These are phyloP conservation scores for Pichia sp. DNA, from an alignment of 1,139 yeast species.

Conservation along the genomic window DNA sequence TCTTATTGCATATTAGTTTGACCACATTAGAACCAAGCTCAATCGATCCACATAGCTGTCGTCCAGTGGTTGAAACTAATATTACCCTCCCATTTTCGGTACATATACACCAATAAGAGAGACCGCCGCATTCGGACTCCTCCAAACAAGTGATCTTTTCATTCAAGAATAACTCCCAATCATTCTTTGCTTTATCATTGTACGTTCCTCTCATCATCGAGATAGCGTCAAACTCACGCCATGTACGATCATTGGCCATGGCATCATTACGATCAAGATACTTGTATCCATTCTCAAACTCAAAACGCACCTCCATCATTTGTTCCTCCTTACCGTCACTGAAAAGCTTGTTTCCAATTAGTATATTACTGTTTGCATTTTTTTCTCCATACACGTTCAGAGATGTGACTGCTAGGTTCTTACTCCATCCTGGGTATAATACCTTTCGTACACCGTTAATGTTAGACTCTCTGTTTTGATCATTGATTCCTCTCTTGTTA, in stretches of 20 bases:
- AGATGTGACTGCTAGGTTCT: constrained; percentile 19
- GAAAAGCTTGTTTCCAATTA: constrained; percentile 15
- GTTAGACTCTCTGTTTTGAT: not conserved
- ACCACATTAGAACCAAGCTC: constrained; percentile 55
- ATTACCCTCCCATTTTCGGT: constrained; percentile 67
- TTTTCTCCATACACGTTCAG: constrained; percentile 24
- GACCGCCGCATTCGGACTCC: constrained; percentile 14
- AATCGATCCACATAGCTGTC: constrained; percentile 39
- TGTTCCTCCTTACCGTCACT: constrained; percentile 9
- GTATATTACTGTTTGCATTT: constrained; percentile 18
- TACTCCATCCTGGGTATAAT: constrained; percentile 19
- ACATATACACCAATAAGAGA: constrained; percentile 45
- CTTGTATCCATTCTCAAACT: constrained; percentile 14
- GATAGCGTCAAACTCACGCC: constrained; percentile 19
- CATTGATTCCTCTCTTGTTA: not conserved
- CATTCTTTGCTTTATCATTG: constrained; percentile 1
- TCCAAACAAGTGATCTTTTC: constrained; percentile 21
- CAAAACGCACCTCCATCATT: constrained; percentile 21
- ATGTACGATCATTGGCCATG: constrained; percentile 15
- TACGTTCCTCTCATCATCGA: constrained; percentile 14
- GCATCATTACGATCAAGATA: constrained; percentile 11
- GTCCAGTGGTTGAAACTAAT: constrained; percentile 65
- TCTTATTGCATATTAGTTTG: constrained; percentile 45
- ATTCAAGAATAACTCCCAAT: constrained; percentile 19
- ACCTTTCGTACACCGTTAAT: not conserved